Base-by-base conservation (phyloP, 345 rosid species). In the Salix suchowensis region DNA sequence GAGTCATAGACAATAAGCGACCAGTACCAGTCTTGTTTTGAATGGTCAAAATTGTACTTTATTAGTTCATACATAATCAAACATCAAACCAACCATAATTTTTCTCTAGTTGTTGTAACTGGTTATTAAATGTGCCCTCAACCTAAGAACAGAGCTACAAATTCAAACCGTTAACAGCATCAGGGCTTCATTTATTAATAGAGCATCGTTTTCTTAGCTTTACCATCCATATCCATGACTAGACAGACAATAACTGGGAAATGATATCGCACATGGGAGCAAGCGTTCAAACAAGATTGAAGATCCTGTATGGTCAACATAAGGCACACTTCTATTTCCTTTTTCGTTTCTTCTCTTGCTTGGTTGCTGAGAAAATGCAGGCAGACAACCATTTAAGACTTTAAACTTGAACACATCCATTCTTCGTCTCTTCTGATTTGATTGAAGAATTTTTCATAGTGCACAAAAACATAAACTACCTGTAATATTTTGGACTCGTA, bases 301-400 rank as follows among this genome's bases (percentile, higher is more conserved):
- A 26, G 34, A 32, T 32, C 84, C 84, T 82, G 84, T 84, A 79
- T 77, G 76, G 83, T 80, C 78, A 87, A 77, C 80, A 80, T 40
- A 69, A 84, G 67, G 80, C 70, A 52, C 73, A 84, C 82, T 81
- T 80, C 88, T 84, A 79, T 85, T 83, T 68, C 81, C 79, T 64
- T 74, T 82, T 79, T 78, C 71, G 76, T 73, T 82, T 86, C 79
- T 75, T 87, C 87, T 84, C 69, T 32, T 32, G 34, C 88, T 85
- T 74, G 71, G 80, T 73, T 80, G 83, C 86, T 84, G 86, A 86
- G 84, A 82, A 85, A 86, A 88, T 72, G 69, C 70, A 84, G 76
- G 79, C 75, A 83, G 81, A 74, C 82, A 66, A 34, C 61, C 71
- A 48, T 75, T 72, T 68, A 78, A 72, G 66, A 72, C 62, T 68